Conservation (phyloP, 1,284 basidiomycete species). For the Neonothopanus nambi region DNA sequence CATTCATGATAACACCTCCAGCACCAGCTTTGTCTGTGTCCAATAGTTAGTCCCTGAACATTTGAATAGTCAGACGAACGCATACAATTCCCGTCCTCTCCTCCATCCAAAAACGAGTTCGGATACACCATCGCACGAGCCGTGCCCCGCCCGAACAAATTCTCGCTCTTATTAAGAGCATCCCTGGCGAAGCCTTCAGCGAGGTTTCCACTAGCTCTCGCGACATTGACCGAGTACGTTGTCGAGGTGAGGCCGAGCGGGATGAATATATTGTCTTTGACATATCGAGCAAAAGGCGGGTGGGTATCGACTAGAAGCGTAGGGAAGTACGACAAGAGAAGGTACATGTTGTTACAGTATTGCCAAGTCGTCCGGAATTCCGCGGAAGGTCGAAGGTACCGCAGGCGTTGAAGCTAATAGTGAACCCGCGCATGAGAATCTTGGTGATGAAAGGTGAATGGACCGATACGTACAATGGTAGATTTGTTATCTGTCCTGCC, state of each 20-base stretch:
- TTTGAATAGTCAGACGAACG: background rate
- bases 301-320: constrained; percentile 14
- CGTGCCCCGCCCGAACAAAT: constrained; percentile 15
- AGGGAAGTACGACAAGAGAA: constrained; percentile 21
- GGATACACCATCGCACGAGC: constrained; percentile 20
- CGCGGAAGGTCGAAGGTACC: constrained; percentile 8
- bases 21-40: constrained; percentile 21
- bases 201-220: constrained; percentile 19
- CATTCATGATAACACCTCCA: constrained; percentile 28
- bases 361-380: constrained; percentile 14
- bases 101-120: constrained; percentile 14
- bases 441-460: background rate
- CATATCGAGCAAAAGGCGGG: constrained; percentile 20
- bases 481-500: background rate
- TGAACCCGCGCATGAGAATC: constrained; percentile 4
- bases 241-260: constrained; percentile 22
- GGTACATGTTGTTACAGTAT: constrained; percentile 24
- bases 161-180: constrained; percentile 14
- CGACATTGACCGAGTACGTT: constrained; percentile 21
- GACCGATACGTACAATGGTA: background rate
- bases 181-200: constrained; percentile 19
- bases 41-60: background rate
- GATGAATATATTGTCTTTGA: constrained; percentile 23
- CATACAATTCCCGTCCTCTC: constrained; percentile 27
- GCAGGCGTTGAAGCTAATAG: background rate